Conservation (phyloP, 2,329 filamentous ascomycete genomes). For the Geosmithia morbida region DNA sequence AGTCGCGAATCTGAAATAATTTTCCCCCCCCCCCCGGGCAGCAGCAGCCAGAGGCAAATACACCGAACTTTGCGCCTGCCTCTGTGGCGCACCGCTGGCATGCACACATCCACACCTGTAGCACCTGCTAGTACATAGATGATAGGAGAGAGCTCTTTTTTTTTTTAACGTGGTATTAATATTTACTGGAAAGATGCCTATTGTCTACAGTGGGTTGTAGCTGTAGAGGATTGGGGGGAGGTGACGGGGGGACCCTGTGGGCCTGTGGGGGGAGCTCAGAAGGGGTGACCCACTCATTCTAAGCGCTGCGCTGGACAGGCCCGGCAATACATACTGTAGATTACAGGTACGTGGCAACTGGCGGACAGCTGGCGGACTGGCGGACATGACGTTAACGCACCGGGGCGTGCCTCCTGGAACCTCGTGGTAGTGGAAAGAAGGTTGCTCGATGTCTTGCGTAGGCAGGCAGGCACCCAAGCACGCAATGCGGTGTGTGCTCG, state of each 20-base stretch:
- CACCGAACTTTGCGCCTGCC: not conserved
- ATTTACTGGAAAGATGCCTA: too few species aligned
- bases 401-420: not conserved
- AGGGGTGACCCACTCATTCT: not conserved
- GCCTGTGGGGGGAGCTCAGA: not conserved
- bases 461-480: not conserved
- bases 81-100: too few species aligned
- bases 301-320: not conserved
- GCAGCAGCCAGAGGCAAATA: slow-evolving; percentile 1
- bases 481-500: not conserved
- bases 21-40: slow-evolving; percentile 10
- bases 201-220: too few species aligned
- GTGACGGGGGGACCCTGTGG: not conserved
- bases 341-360: not conserved
- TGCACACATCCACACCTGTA: too few species aligned
- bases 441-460: not conserved
- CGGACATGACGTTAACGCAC: not conserved
- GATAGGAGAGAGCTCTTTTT: too few species aligned
- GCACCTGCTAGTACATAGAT: too few species aligned
- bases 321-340: not conserved
- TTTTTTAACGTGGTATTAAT: too few species aligned
- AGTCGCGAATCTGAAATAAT: slow-evolving; percentile 25
- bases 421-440: not conserved
- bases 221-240: too few species aligned
- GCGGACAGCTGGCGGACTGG: not conserved